Percentiles rank a stretch among this genome's conserved stretches.
Evolutionary conservation across 1,284 basidiomycete genomes (phyloP).

Genomic region (Ustilago lituana): DNA sequence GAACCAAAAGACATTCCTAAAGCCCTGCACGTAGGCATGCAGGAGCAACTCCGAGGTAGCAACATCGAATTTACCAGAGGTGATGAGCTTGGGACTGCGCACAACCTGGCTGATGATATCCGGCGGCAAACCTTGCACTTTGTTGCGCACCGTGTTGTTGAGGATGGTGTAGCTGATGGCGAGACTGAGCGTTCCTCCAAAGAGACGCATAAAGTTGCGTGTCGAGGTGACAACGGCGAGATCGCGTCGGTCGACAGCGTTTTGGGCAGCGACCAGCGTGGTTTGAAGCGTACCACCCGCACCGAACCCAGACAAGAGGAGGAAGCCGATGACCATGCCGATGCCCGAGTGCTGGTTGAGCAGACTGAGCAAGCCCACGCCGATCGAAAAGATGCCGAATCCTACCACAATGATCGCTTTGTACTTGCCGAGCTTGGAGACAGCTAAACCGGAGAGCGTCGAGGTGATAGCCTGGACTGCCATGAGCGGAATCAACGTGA

Average conservation of each 20-base stretch:
- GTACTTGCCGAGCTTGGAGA: constrained; percentile 76
- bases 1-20: constrained; percentile 71
- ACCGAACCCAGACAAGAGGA: constrained; percentile 76
- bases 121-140: constrained; percentile 9
- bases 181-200: constrained; percentile 75
- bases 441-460: constrained; percentile 72
- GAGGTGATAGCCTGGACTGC: constrained; percentile 70
- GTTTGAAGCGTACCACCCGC: constrained; percentile 72
- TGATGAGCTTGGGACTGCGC: constrained; percentile 41
- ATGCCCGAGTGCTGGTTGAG: constrained; percentile 71
- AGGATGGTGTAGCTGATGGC: constrained; percentile 73
- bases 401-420: constrained; percentile 75
- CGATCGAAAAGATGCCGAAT: constrained; percentile 69
- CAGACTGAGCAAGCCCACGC: constrained; percentile 75
- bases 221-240: constrained; percentile 78
- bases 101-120: constrained; percentile 29
- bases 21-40: constrained; percentile 73
- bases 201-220: constrained; percentile 75
- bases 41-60: constrained; percentile 68
- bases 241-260: constrained; percentile 75
- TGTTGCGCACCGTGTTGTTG: constrained; percentile 40
- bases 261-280: constrained; percentile 74
- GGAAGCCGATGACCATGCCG: constrained; percentile 74
- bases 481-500: constrained; percentile 76
- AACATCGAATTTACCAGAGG: constrained; percentile 14